Percentiles rank a stretch among this genome's conserved stretches.
phyloP scores from a whole-genome alignment of 2,329 filamentous ascomycete species.

The Exophiala mesophila region DNA sequence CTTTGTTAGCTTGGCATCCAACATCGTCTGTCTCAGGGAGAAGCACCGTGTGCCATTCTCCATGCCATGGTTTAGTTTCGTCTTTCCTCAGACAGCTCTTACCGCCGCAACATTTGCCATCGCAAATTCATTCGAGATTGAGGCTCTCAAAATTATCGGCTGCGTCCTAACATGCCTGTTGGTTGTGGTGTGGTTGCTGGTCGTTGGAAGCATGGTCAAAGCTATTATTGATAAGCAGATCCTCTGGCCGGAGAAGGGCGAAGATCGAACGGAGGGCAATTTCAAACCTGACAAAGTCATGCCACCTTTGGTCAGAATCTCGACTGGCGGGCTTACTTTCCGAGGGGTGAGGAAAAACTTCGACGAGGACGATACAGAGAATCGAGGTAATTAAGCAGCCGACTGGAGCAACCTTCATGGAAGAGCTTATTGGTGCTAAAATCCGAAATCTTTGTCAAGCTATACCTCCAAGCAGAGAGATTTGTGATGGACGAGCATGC shows the following conservation, averaged over 20 bases:
- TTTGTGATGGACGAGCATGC: no score
- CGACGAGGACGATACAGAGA: neutral
- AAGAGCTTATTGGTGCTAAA: no score
- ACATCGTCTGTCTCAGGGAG: conserved; percentile 16
- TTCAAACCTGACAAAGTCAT: conserved; percentile 33
- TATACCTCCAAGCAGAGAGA: no score
- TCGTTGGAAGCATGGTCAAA: conserved; percentile 65
- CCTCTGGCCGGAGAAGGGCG: conserved; percentile 70
- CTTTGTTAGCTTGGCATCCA: conserved; percentile 65
- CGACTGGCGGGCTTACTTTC: neutral
- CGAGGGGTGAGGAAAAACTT: neutral
- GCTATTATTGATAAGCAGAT: conserved; percentile 65
- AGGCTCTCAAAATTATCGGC: conserved; percentile 61
- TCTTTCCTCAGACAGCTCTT: conserved; percentile 74
- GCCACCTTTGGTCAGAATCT: neutral
- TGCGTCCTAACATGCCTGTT: conserved; percentile 63
- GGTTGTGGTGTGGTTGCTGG: conserved; percentile 62
- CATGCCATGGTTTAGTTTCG: conserved; percentile 82
- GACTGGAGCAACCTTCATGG: no score
- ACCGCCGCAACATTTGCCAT: conserved; percentile 69
- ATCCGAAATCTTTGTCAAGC: no score
- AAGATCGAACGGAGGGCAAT: conserved; percentile 56
- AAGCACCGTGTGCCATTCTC: conserved; percentile 61
- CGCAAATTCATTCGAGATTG: conserved; percentile 56
- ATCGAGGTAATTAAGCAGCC: no score